Evolutionary conservation across 2,329 filamentous ascomycete genomes (phyloP), one percentile per base, ranked within the genome.

Genomic region (Aspergillus puulaauensis): DNA sequence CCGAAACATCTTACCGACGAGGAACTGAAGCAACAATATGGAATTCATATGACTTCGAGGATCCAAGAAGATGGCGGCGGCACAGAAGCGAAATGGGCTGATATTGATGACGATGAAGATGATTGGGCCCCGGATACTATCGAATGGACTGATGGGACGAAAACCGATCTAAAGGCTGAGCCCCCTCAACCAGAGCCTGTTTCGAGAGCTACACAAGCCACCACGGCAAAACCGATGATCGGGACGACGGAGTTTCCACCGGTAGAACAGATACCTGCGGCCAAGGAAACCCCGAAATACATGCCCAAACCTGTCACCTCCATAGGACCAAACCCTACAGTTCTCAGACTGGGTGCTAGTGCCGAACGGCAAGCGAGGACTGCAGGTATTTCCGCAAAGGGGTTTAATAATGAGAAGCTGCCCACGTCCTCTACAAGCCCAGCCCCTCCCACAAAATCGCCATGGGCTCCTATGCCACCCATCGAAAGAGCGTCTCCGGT

Each of bases 401-500:
- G 80, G n/a, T 72, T 78, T 14, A 77, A 76, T 27, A 76, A 76
- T 31, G 83, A 85, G 17, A 86, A 83, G 66, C 76, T 79, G 12
- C 79, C 79, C 1, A 69, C 83, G 23, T 78, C 73, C 21, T 75
- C 75, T 24, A 77, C 76, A 54, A 75, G 71, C 51, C 70, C 73
- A 24, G 75, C 76, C 27, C 84, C 88, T 1, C 89, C 91, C 0
- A 83, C 87, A 24, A 97, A 96, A 71, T 97, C 93, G 4, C 93
- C 93, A 4, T 98, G 93, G 93, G 93, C 93, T 23, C 72, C 88
- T 35, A 77, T 98, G 27, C 93, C 93, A 14, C 91, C 91, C 1
- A 84, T 97, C 6, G 91, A 96, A 11, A 93, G 88, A 70, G 84
- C 89, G 0, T 86, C 91, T 1, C 92, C 83, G 6, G 80, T 87